Percentiles rank a stretch among this genome's conserved stretches.
Evolutionary conservation across 2,329 filamentous ascomycete genomes (phyloP).

Genomic region (Fusarium palustre): DNA sequence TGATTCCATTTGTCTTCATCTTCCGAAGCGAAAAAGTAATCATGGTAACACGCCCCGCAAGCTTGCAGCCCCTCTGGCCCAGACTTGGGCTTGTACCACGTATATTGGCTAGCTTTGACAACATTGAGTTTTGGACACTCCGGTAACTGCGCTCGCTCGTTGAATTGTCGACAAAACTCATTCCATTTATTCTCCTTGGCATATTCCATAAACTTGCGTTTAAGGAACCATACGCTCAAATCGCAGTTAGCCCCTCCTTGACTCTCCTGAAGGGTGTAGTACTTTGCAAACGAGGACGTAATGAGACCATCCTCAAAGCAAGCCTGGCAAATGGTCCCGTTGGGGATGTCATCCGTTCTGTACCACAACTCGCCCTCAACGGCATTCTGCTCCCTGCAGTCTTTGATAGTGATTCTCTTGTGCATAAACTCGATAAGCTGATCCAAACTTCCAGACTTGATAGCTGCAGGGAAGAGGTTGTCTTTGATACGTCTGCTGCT

Average conservation of each 20-base stretch:
- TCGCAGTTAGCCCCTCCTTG: constrained; percentile 47
- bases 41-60: constrained; percentile 54
- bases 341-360: constrained; percentile 48
- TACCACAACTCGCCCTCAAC: constrained; percentile 50
- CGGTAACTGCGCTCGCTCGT: constrained; percentile 43
- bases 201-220: constrained; percentile 46
- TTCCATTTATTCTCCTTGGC: constrained; percentile 49
- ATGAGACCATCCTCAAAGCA: constrained; percentile 55
- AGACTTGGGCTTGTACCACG: constrained; percentile 51
- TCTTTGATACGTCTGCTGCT: constrained; percentile 49
- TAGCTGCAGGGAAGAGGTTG: constrained; percentile 48
- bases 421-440: constrained; percentile 48
- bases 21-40: constrained; percentile 50
- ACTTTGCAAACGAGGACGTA: constrained; percentile 44
- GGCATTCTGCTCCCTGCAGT: constrained; percentile 31
- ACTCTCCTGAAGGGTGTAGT: constrained; percentile 43
- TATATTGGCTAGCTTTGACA: constrained; percentile 40
- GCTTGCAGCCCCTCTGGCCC: constrained; percentile 46
- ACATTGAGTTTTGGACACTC: constrained; percentile 45
- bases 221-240: constrained; percentile 48
- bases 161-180: constrained; percentile 50
- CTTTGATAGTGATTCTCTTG: constrained; percentile 33
- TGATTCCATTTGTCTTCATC: constrained; percentile 45
- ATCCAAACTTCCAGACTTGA: constrained; percentile 46
- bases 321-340: constrained; percentile 52